Evolutionary conservation across 257 asterid species (phyloP).

Genomic region (Osmanthus fragrans): DNA sequence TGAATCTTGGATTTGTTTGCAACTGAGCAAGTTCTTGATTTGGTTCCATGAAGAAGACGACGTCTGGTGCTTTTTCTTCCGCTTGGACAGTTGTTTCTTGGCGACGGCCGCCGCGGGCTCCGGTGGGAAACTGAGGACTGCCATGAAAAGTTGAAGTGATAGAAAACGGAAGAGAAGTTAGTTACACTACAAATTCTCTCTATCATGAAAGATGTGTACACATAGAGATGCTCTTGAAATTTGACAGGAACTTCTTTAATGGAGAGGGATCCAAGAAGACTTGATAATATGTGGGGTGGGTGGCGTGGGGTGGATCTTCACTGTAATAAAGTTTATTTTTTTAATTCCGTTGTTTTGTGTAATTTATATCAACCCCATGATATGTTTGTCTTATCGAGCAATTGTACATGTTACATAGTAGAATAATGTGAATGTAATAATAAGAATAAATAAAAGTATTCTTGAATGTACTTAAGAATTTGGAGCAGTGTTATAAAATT

Average conservation of each 20-base stretch:
- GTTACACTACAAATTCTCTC: slow-evolving; percentile 28
- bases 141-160: slow-evolving; percentile 53
- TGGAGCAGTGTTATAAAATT: too few relatives aligned
- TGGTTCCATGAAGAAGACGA: slow-evolving; percentile 87
- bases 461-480: neutral
- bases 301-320: neutral
- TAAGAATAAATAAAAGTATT: too few relatives aligned
- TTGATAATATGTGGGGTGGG: neutral
- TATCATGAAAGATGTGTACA: slow-evolving; percentile 40
- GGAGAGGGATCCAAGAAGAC: slow-evolving; percentile 60
- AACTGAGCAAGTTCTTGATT: slow-evolving; percentile 72
- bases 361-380: slow-evolving; percentile 6
- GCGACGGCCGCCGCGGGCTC: slow-evolving; percentile 22
- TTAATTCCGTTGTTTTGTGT: slow-evolving; percentile 7
- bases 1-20: slow-evolving; percentile 65
- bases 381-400: neutral
- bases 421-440: neutral
- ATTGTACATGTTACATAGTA: neutral
- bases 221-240: slow-evolving; percentile 29
- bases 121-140: slow-evolving; percentile 52
- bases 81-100: slow-evolving; percentile 34
- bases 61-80: slow-evolving; percentile 43
- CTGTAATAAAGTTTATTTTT: neutral
- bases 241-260: slow-evolving; percentile 45
- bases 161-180: slow-evolving; percentile 38